Conservation (phyloP, 2,329 filamentous ascomycete genomes). For the Magnaporthiopsis poae region DNA sequence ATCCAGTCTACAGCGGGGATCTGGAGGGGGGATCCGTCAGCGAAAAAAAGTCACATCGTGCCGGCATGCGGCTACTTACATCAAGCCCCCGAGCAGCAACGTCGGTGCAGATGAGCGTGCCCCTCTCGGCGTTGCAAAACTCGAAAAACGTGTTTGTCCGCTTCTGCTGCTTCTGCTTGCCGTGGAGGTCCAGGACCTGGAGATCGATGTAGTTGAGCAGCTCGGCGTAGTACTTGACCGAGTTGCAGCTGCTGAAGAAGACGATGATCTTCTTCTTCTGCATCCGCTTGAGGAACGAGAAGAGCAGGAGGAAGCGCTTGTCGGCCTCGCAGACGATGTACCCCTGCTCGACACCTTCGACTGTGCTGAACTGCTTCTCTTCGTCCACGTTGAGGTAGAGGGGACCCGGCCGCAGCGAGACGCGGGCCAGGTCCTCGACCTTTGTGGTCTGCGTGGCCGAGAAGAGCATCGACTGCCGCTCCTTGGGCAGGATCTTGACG, state of each 20-base stretch:
- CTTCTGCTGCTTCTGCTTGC: constrained; percentile 97
- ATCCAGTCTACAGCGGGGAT: constrained; percentile 96
- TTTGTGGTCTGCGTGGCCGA: constrained; percentile 97
- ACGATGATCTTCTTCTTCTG: constrained; percentile 96
- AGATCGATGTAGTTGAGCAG: constrained; percentile 96
- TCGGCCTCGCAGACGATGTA: constrained; percentile 91
- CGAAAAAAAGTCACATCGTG: background rate
- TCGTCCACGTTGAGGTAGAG: constrained; percentile 96
- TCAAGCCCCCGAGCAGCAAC: constrained; percentile 91
- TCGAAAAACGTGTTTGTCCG: constrained; percentile 99
- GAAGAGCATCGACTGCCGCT: constrained; percentile 95
- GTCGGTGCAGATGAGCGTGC: constrained; percentile 89
- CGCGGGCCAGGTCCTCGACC: constrained; percentile 89
- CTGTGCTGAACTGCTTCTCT: constrained; percentile 66
- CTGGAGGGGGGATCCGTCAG: constrained; percentile 23
- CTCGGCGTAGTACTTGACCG: constrained; percentile 90
- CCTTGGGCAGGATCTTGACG: constrained; percentile 81
- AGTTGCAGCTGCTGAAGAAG: constrained; percentile 86
- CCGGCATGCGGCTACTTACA: constrained; percentile 35
- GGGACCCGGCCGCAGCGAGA: constrained; percentile 81
- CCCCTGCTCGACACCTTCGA: constrained; percentile 87
- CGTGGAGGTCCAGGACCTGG: constrained; percentile 68
- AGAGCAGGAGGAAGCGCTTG: constrained; percentile 85
- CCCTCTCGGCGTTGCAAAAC: constrained; percentile 66
- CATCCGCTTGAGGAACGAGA: constrained; percentile 87